Base-by-base conservation (phyloP, 2,329 filamentous ascomycete genomes). In the Nemania serpens region DNA sequence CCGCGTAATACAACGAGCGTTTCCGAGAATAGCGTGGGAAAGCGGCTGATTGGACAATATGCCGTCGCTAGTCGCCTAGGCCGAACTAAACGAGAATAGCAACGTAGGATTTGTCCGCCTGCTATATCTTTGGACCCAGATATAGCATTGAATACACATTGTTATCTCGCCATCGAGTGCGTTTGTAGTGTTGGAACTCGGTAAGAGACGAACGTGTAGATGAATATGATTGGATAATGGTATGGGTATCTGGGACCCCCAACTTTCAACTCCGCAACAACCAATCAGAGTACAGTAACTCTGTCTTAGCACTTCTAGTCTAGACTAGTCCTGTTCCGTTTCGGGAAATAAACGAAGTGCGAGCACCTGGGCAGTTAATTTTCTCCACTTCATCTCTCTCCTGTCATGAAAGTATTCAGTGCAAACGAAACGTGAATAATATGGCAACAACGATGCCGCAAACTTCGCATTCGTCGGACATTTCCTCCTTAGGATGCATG, bases 271-370 rank as follows among this genome's bases (percentile, higher is more conserved):
- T 39, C 11, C 15, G 36, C 36, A 39, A 12, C 11, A 39, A 12
- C 36, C 36, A 39, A 39, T 39, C 36, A n/a, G 36, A 39, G 25
- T 29, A 29, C 15, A 12, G 36, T 5, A n/a, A 39, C 2, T 39
- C 3, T 5, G 36, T 39, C 11, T 39, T 39, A 13, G 36, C n/a
- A n/a, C n/a, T n/a, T n/a, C n/a, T n/a, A n/a, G n/a, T 39, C 36
- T 15, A 50, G 20, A n/a, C n/a, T n/a, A n/a, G n/a, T n/a, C 37
- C 12, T 20, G 55, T 58, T 18, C 39, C 52, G 29, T 3, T 56
- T 60, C 41, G 22, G 58, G 52, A 56, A 60, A 51, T 55, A 36
- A 60, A 60, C 58, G 52, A 56, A 42, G 58, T 59, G 51, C 56
- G 56, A 54, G 56, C 36, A 12, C 33, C 22, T 25, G 33, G 33